phyloP scores from a whole-genome alignment of 176 grass and related monocot species.

The Elymus sibiricus region DNA sequence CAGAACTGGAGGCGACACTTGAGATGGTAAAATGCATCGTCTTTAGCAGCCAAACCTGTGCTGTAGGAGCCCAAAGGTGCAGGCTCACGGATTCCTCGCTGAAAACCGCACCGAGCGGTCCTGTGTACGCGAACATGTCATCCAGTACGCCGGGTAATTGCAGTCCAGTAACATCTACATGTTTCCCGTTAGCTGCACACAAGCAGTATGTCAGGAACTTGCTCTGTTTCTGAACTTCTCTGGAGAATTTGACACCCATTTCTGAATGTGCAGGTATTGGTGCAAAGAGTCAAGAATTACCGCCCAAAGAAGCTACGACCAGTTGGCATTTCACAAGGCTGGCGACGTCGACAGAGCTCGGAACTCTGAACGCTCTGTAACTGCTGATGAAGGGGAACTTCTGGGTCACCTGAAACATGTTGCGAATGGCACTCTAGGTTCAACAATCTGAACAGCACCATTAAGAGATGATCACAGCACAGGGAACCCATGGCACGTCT shows the following conservation, averaged over 20 bases:
- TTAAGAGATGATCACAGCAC: not conserved
- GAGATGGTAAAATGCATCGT: not conserved
- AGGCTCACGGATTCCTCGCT: conserved; percentile 38
- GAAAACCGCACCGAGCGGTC: conserved; percentile 77
- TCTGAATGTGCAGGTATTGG: not conserved
- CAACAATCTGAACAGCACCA: not conserved
- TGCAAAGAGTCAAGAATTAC: conserved; percentile 33
- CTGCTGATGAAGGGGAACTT: conserved; percentile 85
- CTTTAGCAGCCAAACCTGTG: conserved; percentile 45
- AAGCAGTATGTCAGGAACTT: not conserved
- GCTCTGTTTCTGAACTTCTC: not conserved
- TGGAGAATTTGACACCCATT: not conserved
- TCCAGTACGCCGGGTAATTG: conserved; percentile 85
- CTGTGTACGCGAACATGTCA: conserved; percentile 84
- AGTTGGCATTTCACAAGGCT: conserved; percentile 81
- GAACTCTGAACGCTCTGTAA: conserved; percentile 62
- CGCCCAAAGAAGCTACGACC: conserved; percentile 47
- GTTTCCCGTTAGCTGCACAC: conserved; percentile 55
- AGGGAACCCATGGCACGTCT: not conserved
- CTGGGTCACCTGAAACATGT: conserved; percentile 53
- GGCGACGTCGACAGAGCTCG: conserved; percentile 39
- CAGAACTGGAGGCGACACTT: not conserved
- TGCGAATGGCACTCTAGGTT: not conserved
- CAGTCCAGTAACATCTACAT: conserved; percentile 51
- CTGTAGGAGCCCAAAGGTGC: conserved; percentile 96